Evolutionary conservation across 805 yeast species (phyloP).

Genomic region (Kregervanrija delftensis): DNA sequence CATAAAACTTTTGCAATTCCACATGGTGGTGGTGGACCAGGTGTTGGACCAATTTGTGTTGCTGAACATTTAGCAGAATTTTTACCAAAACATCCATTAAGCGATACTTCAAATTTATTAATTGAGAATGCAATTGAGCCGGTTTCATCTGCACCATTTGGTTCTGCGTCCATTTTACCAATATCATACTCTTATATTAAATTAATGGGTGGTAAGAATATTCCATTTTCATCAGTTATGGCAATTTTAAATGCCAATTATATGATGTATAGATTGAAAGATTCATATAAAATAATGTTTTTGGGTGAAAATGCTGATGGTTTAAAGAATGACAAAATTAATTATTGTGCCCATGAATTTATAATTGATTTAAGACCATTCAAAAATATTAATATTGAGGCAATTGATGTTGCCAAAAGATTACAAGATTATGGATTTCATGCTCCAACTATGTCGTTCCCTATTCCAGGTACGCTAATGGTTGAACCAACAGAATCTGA

Average conservation of each 20-base stretch:
- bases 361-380: conserved; percentile 85
- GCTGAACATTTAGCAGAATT: conserved; percentile 70
- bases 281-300: conserved; percentile 71
- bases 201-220: conserved; percentile 80
- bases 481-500: conserved; percentile 98
- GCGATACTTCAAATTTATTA: conserved; percentile 39
- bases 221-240: conserved; percentile 79
- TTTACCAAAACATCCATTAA: conserved; percentile 72
- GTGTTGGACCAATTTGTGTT: conserved; percentile 97
- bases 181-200: conserved; percentile 94
- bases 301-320: conserved; percentile 35
- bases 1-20: conserved; percentile 98
- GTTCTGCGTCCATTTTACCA: conserved; percentile 89
- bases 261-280: conserved; percentile 74
- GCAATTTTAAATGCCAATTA: conserved; percentile 96
- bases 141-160: conserved; percentile 91
- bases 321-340: conserved; percentile 28
- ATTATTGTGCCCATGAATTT: conserved; percentile 94
- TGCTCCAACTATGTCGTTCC: conserved; percentile 98
- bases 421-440: conserved; percentile 98
- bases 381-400: conserved; percentile 78
- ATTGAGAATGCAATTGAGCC: conserved; percentile 54
- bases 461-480: conserved; percentile 96
- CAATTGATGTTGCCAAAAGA: conserved; percentile 94
- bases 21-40: conserved; percentile 99